Percentiles rank a stretch among this genome's conserved stretches.
Evolutionary conservation across 257 asterid genomes (phyloP).

Genomic region (Solanum infundibuliforme): DNA sequence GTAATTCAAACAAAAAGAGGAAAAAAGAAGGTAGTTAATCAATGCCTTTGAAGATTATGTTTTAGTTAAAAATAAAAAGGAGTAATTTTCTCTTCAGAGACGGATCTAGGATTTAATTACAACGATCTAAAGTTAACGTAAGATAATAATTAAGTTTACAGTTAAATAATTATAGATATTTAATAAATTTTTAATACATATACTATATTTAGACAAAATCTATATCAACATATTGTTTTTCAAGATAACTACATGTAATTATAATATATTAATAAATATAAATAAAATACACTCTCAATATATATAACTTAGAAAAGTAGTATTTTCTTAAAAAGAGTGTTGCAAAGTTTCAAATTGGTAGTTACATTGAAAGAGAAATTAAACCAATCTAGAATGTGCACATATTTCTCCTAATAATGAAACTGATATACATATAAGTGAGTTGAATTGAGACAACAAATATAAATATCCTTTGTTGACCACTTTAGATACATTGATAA

Average conservation of each 20-base stretch:
- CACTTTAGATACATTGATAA: background rate
- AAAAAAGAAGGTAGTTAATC: background rate
- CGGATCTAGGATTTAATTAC: background rate
- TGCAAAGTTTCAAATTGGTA: background rate
- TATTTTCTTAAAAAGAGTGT: background rate
- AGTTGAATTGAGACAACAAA: background rate
- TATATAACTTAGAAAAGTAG: background rate
- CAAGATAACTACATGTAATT: too few species aligned
- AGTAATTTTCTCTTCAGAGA: background rate
- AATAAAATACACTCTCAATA: background rate
- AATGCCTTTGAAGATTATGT: background rate
- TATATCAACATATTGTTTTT: too few species aligned
- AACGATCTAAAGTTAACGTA: background rate
- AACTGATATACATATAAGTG: background rate
- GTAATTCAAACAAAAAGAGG: background rate
- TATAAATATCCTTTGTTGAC: background rate
- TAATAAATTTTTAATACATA: background rate
- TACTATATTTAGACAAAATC: too few species aligned
- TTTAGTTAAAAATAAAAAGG: background rate
- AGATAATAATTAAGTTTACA: background rate
- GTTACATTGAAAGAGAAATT: background rate
- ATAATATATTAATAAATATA: background rate
- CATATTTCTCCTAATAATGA: background rate
- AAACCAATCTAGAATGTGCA: background rate
- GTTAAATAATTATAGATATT: background rate